phyloP scores from a whole-genome alignment of 2,329 filamentous ascomycete species.

The Gaeumannomyces sp. region DNA sequence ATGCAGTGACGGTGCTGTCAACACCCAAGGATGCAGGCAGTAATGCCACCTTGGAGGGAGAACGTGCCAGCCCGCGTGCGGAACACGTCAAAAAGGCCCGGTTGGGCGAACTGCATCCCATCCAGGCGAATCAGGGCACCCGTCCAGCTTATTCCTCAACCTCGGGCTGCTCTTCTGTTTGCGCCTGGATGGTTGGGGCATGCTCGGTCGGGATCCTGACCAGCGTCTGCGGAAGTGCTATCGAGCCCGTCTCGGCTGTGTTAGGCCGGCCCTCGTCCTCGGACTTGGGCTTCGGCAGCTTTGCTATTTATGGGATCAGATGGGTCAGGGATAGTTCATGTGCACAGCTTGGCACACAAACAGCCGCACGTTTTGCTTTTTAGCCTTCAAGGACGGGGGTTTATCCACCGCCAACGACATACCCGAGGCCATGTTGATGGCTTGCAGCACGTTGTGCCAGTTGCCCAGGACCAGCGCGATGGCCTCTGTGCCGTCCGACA shows the following conservation, averaged over 20 bases:
- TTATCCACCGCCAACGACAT: conserved; percentile 27
- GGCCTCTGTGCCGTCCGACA: conserved; percentile 78
- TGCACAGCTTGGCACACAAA: not conserved
- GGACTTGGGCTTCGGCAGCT: conserved; percentile 57
- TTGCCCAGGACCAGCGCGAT: conserved; percentile 81
- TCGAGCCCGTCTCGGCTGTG: conserved; percentile 9
- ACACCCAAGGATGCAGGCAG: not conserved
- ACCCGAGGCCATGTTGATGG: conserved; percentile 84
- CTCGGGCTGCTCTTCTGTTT: conserved; percentile 46
- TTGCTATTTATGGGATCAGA: conserved; percentile 41
- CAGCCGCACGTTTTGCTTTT: not conserved
- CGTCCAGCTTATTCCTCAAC: conserved; percentile 27
- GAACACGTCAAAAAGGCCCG: no score
- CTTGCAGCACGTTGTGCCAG: conserved; percentile 80
- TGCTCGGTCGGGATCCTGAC: conserved; percentile 82
- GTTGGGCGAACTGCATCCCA: no score
- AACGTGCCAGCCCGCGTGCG: no score
- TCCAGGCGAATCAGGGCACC: not conserved
- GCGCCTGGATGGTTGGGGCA: conserved; percentile 56
- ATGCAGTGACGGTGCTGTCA: not conserved
- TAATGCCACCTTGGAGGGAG: no score
- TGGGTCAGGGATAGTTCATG: not conserved
- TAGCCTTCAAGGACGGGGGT: not conserved
- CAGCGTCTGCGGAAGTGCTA: conserved; percentile 70
- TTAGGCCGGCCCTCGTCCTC: conserved; percentile 35